Conservation (phyloP, 208 protist species). For the Porcisia deanei region DNA sequence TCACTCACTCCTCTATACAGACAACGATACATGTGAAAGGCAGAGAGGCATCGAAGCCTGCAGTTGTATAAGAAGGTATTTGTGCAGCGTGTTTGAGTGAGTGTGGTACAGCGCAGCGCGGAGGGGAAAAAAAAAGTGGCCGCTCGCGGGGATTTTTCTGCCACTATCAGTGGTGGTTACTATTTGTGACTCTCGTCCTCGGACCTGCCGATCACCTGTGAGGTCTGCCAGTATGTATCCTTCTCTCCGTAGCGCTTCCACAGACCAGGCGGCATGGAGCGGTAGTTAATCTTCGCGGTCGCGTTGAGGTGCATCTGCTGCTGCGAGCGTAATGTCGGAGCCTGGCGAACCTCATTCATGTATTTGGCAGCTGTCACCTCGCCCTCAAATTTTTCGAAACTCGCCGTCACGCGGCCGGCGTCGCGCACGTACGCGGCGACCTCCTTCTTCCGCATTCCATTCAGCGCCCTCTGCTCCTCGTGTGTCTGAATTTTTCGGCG, state of each 20-base stretch:
- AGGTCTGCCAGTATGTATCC: conserved; percentile 77
- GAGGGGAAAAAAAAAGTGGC: neutral
- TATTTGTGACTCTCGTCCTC: conserved; percentile 45
- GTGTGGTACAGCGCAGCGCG: neutral
- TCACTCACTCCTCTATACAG: neutral
- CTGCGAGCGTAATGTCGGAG: conserved; percentile 79
- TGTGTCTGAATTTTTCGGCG: conserved; percentile 31
- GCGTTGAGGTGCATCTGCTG: conserved; percentile 91
- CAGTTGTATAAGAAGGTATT: neutral
- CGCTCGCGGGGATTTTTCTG: neutral
- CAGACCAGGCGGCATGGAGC: conserved; percentile 85
- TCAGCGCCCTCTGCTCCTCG: conserved; percentile 47
- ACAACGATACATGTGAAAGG: neutral
- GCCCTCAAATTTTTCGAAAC: conserved; percentile 87
- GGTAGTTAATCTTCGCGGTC: conserved; percentile 88
- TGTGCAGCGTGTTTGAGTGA: neutral
- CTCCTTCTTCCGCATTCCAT: conserved; percentile 75
- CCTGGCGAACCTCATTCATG: conserved; percentile 80
- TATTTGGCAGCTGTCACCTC: conserved; percentile 81
- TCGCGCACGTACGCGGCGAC: conserved; percentile 68
- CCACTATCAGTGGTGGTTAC: neutral
- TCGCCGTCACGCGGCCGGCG: conserved; percentile 64
- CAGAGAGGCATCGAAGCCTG: neutral
- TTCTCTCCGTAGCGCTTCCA: conserved; percentile 85
- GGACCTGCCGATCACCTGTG: conserved; percentile 59